Percentiles rank a stretch among this genome's conserved stretches.
phyloP scores from a whole-genome alignment of 2,329 filamentous ascomycete species.

The Claviceps digitariae region DNA sequence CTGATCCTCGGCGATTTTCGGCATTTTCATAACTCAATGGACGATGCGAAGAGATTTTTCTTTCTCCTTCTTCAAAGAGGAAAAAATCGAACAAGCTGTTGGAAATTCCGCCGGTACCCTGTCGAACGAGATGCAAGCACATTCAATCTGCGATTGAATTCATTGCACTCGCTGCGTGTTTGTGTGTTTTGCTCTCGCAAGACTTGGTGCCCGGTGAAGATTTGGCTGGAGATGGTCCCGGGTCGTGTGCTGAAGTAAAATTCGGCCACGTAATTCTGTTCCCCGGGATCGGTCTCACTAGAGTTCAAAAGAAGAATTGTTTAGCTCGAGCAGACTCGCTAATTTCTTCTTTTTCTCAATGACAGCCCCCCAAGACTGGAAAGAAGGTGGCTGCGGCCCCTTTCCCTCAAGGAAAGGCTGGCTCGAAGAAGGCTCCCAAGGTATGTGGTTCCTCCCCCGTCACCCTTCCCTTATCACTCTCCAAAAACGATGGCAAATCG shows the following conservation, averaged over 20 bases:
- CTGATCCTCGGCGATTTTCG: slow-evolving; percentile 15
- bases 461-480: not conserved
- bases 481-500: too few species aligned
- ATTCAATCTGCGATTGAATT: not conserved
- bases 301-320: slow-evolving; percentile 82
- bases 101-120: slow-evolving; percentile 19
- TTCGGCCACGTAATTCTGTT: slow-evolving; percentile 28
- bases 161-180: not conserved
- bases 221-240: slow-evolving; percentile 47
- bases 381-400: slow-evolving; percentile 98
- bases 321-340: slow-evolving; percentile 68
- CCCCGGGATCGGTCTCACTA: slow-evolving; percentile 50
- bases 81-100: slow-evolving; percentile 11
- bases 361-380: slow-evolving; percentile 96
- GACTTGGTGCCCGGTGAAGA: slow-evolving; percentile 34
- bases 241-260: slow-evolving; percentile 33
- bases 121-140: slow-evolving; percentile 8
- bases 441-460: slow-evolving; percentile 43
- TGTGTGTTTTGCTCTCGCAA: not conserved
- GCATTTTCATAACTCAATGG: not conserved
- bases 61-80: not conserved
- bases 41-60: slow-evolving; percentile 5
- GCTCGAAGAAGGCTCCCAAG: slow-evolving; percentile 90
- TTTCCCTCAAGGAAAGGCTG: slow-evolving; percentile 88
- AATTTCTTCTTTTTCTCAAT: slow-evolving; percentile 99